Conservation (phyloP, 176 grass and related monocot species). For the Musa beccarii region DNA sequence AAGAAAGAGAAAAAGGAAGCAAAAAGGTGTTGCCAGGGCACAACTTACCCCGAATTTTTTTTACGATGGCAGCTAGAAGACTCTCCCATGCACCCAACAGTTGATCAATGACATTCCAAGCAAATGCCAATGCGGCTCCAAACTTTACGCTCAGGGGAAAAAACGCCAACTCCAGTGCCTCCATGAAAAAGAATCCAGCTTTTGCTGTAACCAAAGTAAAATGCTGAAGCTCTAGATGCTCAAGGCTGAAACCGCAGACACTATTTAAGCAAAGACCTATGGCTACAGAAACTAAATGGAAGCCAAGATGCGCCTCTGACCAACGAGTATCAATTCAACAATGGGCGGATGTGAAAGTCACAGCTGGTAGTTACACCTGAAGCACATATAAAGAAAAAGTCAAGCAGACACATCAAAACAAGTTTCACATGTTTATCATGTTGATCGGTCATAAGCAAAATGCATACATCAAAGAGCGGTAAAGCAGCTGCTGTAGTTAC, state of each 20-base stretch:
- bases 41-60: neutral
- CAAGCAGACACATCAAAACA: neutral
- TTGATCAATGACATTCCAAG: too few relatives aligned
- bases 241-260: neutral
- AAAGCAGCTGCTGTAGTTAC: too few relatives aligned
- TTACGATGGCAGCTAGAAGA: neutral
- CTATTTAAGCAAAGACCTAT: neutral
- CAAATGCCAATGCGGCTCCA: too few relatives aligned
- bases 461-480: too few relatives aligned
- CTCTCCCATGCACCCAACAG: too few relatives aligned
- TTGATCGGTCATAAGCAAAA: neutral
- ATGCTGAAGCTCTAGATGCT: neutral
- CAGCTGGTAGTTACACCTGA: neutral
- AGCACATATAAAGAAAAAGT: neutral
- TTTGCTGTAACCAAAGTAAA: neutral
- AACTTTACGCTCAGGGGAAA: neutral
- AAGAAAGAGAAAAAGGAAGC: neutral
- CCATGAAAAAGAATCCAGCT: neutral
- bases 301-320: neutral
- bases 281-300: neutral
- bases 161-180: neutral
- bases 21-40: neutral
- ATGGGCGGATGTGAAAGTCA: neutral
- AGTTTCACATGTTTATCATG: neutral
- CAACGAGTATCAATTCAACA: neutral